Base-by-base conservation (phyloP, 768 basidiomycete species). In the Suillus cothurnatus region DNA sequence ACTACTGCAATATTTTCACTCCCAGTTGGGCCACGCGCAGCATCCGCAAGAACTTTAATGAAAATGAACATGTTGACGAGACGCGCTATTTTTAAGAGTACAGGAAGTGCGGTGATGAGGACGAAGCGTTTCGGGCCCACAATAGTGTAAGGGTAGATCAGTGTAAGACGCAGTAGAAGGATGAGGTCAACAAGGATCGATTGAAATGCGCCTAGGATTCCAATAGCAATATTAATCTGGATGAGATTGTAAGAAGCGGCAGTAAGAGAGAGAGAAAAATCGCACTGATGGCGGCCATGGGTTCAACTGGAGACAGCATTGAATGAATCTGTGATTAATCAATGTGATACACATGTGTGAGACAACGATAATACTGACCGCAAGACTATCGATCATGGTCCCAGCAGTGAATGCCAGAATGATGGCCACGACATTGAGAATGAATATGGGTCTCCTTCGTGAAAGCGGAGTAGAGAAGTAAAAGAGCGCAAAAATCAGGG, bases 181-280 rank as follows among this genome's bases (percentile, higher is more conserved):
- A 82, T 76, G 15, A 72, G 74, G 64, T 82, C 80, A 34, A 55
- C 53, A n/a, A 79, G 59, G 21, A 79, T 79, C 1, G 76, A 72
- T 55, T 74, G 65, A 8, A 73, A 67, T 17, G 70, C 64, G 52
- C 80, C 52, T 0, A 66, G 49, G 9, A 71, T 69, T 62, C 68
- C 71, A 6, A 69, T 68, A 6, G 71, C 70, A 11, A 72, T 49
- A 3, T 62, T 57, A n/a, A 66, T 65, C 11, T 63, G 63, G 7
- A 73, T 56, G 11, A 67, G 64, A 17, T 67, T 43, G 34, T 65
- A 52, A 55, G 53, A 14, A 32, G 11, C 53, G 6, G 53, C 21
- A 14, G 12, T 14, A 12, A 34, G 14, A 55, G 21, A 34, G 4
- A n/a, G 0, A 31, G 9, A 32, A 55, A 53, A 6, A 12, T 12